phyloP scores from a whole-genome alignment of 2,329 filamentous ascomycete species.

The Pseudogymnoascus sp. region DNA sequence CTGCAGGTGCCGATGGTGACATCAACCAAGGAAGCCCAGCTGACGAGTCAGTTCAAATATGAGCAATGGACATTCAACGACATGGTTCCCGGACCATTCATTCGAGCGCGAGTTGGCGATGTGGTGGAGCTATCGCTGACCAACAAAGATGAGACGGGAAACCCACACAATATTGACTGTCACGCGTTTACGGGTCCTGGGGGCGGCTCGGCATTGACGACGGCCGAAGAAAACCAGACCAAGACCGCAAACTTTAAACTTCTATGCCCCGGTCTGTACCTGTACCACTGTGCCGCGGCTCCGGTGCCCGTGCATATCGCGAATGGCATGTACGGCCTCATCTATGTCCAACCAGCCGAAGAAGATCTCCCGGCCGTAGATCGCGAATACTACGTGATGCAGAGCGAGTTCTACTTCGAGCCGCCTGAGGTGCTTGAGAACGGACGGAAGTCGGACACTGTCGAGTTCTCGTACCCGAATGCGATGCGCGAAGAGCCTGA shows the following conservation, averaged over 20 bases:
- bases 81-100: slow-evolving; percentile 30
- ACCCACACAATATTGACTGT: slow-evolving; percentile 32
- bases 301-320: slow-evolving; percentile 33
- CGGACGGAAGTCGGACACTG: slow-evolving; percentile 24
- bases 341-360: slow-evolving; percentile 31
- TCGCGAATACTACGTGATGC: slow-evolving; percentile 32
- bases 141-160: slow-evolving; percentile 29
- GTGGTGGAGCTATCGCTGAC: slow-evolving; percentile 29
- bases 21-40: slow-evolving; percentile 24
- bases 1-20: slow-evolving; percentile 28
- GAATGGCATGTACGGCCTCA: slow-evolving; percentile 33
- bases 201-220: slow-evolving; percentile 29
- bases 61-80: slow-evolving; percentile 32
- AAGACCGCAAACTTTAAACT: slow-evolving; percentile 29
- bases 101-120: slow-evolving; percentile 31
- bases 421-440: slow-evolving; percentile 29
- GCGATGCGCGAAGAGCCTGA: slow-evolving; percentile 29
- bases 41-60: slow-evolving; percentile 31
- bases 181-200: slow-evolving; percentile 31
- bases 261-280: slow-evolving; percentile 27
- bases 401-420: slow-evolving; percentile 34
- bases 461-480: slow-evolving; percentile 32
- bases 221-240: slow-evolving; percentile 28
- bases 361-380: slow-evolving; percentile 27
- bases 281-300: slow-evolving; percentile 32